Base-by-base conservation (phyloP, 1,139 yeast genomes). In the Blastobotrys apis region DNA sequence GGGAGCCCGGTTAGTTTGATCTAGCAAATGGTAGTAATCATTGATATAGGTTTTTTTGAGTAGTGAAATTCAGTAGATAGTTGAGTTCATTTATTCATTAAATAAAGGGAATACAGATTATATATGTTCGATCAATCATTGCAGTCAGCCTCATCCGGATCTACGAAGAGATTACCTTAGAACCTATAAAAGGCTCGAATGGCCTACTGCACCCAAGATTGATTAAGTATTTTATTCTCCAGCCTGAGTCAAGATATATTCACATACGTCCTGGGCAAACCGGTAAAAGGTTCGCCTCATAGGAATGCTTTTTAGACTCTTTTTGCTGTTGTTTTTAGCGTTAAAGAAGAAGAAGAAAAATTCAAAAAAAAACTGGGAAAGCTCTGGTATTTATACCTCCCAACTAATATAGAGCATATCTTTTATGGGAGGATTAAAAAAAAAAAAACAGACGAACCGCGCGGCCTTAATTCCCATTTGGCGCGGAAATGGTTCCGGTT, bases 161-260 rank as follows among this genome's bases (percentile, higher is more conserved):
- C 67, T 67, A 61, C 67, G 67, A 64, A 64, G 67, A 67, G 66
- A 50, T 51, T 53, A 59, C 66, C 67, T 65, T 56, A 57, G 63
- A 53, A 35, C 30, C n/a, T 21, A 48, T 48, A 44, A 39, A 20
- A 21, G 27, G 41, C 47, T 47, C 65, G 51, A 55, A 61, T 54
- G 57, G 52, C 53, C 54, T 56, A 65, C 67, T 65, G 70, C 70
- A 66, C 70, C 69, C 70, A 66, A 66, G 70, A 66, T 63, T 56
- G 57, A 48, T 56, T 22, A 32, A 13, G 20, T 47, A 49, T 36
- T 49, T 57, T 58, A 45, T 41, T 64, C 68, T 65, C 59, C 67
- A 60, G 63, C 57, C 60, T 55, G 57, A 52, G 50, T 35, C 44
- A 46, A 48, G 38, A 48, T 38, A 44, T 47, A 59, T 62, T 53